Base-by-base conservation (phyloP, 768 basidiomycete genomes). In the Chalciporus piperatus region DNA sequence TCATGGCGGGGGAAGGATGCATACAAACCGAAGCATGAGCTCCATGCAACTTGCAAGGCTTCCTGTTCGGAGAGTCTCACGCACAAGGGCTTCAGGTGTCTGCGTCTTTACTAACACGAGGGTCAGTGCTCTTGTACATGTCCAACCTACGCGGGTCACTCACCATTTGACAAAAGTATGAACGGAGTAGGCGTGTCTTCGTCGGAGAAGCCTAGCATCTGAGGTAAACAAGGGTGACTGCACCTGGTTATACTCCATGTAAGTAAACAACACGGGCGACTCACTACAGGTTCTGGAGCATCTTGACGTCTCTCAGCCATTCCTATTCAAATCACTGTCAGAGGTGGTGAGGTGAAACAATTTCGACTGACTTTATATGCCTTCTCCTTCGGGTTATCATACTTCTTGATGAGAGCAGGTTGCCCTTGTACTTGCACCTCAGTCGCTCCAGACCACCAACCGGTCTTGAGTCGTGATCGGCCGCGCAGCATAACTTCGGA, bases 221-320 rank as follows among this genome's bases (percentile, higher is more conserved):
- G 78, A 0, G 80, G 79, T 20, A 81, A 61, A 56, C 77, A 80
- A 16, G 79, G 76, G 50, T 80, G 79, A 53, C 79, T 79, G 35
- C 14, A 27, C 16, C 30, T 7, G 14, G 3, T 55, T 33, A 39
- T 6, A 19, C 7, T 7, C 12, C 17, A 16, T 19, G 10, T 19
- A 17, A 8, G 43, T 4, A 13, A 42, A 19, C 13, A 13, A 19
- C 22, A 35, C 14, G 32, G 3, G 5, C 13, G 16, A 63, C 77
- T 45, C 48, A 80, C 79, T 74, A 75, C n/a, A 80, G 50, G 49
- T 74, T 75, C 56, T 80, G 76, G 38, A 82, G 65, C 22, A 71
- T 65, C 59, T 77, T 79, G 20, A 82, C 73, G 47, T 82, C 80
- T 27, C 67, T 65, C 16, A 78, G 49, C 80, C 79, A 81, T 60